phyloP scores from a whole-genome alignment of 345 rosid genomes.

The Eucalyptus leucophloia region DNA sequence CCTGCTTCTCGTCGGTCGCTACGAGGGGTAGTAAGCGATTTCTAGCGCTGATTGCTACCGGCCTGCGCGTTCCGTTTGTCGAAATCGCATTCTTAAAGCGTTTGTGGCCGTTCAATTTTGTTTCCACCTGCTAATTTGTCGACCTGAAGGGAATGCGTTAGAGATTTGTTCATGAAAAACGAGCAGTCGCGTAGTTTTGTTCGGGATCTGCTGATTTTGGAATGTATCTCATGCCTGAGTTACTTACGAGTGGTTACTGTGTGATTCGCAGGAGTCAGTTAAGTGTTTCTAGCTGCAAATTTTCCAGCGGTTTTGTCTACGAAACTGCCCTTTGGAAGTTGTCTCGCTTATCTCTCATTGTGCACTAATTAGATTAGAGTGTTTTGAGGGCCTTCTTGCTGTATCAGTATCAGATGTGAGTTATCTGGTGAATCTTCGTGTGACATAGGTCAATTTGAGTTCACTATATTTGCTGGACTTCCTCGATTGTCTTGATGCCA shows the following conservation, averaged over 20 bases:
- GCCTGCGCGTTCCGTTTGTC: not conserved
- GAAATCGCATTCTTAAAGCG: not conserved
- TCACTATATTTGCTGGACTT: not conserved
- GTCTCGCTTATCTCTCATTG: not conserved
- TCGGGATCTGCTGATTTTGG: not conserved
- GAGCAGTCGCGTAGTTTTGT: not conserved
- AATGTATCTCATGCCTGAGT: not conserved
- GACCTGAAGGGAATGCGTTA: not conserved
- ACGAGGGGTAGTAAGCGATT: not conserved
- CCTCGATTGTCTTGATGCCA: not conserved
- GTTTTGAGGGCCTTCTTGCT: not conserved
- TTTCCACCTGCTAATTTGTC: not conserved
- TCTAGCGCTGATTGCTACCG: not conserved
- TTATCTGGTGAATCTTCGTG: not conserved
- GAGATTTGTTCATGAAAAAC: not conserved
- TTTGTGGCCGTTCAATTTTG: not conserved
- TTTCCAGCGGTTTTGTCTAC: not conserved
- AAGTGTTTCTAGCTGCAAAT: not conserved
- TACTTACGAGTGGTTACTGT: not conserved
- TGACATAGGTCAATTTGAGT: not conserved
- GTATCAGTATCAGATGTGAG: not conserved
- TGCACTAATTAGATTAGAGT: not conserved
- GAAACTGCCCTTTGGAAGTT: not conserved
- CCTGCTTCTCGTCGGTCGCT: not conserved
- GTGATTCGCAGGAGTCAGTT: not conserved